Evolutionary conservation across 805 yeast species (phyloP), one percentile per base, ranked within the genome.

Genomic region (Torulaspora gathmanii): DNA sequence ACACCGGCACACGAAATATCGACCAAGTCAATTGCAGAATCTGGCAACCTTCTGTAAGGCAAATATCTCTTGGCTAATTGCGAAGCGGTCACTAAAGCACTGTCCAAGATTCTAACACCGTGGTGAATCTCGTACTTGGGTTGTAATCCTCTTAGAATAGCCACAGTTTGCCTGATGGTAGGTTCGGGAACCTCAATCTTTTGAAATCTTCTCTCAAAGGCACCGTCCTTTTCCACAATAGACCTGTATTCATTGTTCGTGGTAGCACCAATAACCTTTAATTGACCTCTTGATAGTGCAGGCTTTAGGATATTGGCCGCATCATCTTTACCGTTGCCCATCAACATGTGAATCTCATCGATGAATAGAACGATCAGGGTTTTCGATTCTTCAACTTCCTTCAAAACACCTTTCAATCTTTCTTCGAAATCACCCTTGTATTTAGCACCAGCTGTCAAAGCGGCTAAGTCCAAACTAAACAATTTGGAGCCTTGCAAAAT

Each of bases 371-470:
- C 82, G 54, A 93, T 88, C 79, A 89, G 77, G 39, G 80, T 84
- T 58, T 83, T 82, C 1, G 95, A 82, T 56, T 88, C 84, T 66
- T 88, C 95, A 59, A 93, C 86, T 60, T 93, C 99, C 63, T 82
- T 88, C 63, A 93, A 74, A 25, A 93, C 98, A 56, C 98, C 98
- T 70, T 93, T 93, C 62, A 93, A 77, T 71, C 99, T 82, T 72
- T 93, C 99, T 73, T 93, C 99, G 61, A 91, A 93, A 64, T 93
- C 99, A 70, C 99, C 99, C 68, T 91, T 95, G 69, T 88, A 90
- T 65, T 93, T 93, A 47, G 99, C 98, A 70, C 99, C 99, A 5
- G 99, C 99, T 50, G 95, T 91, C 58, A 93, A 77, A 1, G 98
- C 95, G 51, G 99, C 99, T 55, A 93, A 74, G 67, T 93, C 99